Evolutionary conservation across 2,329 filamentous ascomycete species (phyloP), one percentile per base, ranked within the genome.

Genomic region (Fusarium secorum): DNA sequence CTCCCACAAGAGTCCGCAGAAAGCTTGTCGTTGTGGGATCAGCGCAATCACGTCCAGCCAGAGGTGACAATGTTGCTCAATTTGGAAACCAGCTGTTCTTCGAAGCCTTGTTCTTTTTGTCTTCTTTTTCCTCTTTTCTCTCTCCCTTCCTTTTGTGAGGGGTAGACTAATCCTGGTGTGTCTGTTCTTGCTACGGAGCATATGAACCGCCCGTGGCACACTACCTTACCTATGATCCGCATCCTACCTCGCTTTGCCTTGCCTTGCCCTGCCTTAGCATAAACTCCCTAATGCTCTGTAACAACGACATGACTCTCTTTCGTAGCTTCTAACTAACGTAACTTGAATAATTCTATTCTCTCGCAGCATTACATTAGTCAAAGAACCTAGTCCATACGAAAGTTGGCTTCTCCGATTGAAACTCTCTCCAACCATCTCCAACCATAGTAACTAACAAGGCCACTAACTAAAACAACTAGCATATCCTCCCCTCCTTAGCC

Each of bases 81-180:
- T 76, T 30, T 26, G 77, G 77, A 74, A 79, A 78, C 72, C 60
- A 65, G 55, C 65, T 69, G 70, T 65, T 67, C 60, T 58, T 67
- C 56, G 64, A 56, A 57, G 68, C 57, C 41, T 51, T 64, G 35
- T 51, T 65, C 60, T 35, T 58, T 48, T 66, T 41, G 13, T 49
- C 63, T 44, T 65, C 45, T 54, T 59, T 49, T 59, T 28, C 17
- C 28, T 48, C 30, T 49, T 42, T 53, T 51, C 44, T 60, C 41
- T 65, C 17, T 62, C 24, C 48, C 17, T 62, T 26, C 48, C 15
- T 48, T 44, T 59, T 32, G 46, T 64, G 70, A 71, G 59, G 64
- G 55, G 68, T 55, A 71, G 52, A 35, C 57, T 51, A 35, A 46
- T 59, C 32, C 18, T 26, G 48, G 15, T 22, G 33, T 53, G 15